A percentile compares a stretch with the other conserved stretches of the same genome.
phyloP scores from a whole-genome alignment of 1,284 basidiomycete genomes.

The Apiotrichum gamsii region DNA sequence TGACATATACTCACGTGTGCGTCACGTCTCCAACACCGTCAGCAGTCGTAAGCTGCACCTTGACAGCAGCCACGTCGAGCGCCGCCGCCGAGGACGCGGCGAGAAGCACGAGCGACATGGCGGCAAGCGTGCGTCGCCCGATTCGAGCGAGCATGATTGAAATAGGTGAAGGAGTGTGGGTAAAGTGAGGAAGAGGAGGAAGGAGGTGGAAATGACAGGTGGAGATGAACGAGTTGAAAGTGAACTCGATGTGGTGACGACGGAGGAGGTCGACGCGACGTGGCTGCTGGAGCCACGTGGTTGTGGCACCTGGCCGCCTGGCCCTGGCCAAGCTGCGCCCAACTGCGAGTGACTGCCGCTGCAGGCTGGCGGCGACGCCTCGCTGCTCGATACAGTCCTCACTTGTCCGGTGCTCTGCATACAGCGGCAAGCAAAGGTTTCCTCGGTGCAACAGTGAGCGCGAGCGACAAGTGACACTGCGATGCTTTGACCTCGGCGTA shows the following conservation, averaged over 20 bases:
- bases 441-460: no score
- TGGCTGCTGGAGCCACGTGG: not conserved
- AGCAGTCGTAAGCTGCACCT: slow-evolving; percentile 33
- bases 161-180: not conserved
- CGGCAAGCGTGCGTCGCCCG: not conserved
- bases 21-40: slow-evolving; percentile 36
- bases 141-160: slow-evolving; percentile 1
- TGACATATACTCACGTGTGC: slow-evolving; percentile 33
- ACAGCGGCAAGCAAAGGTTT: no score
- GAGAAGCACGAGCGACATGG: not conserved
- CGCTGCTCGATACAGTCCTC: no score
- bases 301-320: no score
- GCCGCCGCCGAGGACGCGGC: slow-evolving; percentile 9
- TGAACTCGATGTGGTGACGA: not conserved
- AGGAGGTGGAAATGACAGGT: not conserved
- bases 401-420: no score
- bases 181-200: no score
- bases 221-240: not conserved
- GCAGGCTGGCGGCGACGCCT: no score
- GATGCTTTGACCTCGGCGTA: no score
- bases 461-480: no score
- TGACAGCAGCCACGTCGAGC: slow-evolving; percentile 30
- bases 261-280: not conserved
- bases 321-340: no score
- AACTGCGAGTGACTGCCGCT: no score